Evolutionary conservation across 208 protist genomes (phyloP), one percentile per base, ranked within the genome.

Genomic region (Acanthamoeba castellanii): DNA sequence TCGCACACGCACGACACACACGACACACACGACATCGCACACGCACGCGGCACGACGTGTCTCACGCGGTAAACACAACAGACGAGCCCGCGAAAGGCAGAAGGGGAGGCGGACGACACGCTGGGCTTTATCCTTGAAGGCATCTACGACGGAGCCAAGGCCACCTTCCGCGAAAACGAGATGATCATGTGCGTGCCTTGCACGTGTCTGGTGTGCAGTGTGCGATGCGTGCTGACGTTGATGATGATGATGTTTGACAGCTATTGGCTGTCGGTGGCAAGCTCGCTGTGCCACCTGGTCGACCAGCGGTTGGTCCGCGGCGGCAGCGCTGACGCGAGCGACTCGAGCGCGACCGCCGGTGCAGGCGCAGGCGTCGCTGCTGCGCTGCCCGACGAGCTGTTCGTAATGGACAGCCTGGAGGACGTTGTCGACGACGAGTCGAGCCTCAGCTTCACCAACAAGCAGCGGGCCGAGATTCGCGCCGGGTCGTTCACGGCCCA

Each of bases 261-360:
- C 3, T 94, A 94, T 34, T 94, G 90, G 90, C 57, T 94, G 72
- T 94, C 90, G 20, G 61, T 64, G 8, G 47, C 27, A 25, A 27
- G 52, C 68, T 64, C 90, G 32, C 90, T 94, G 25, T 84, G 34
- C 57, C 90, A 94, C 42, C 72, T 94, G 11, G 90, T 94, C 16
- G 27, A 14, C 87, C 11, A 42, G n/a, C 72, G 64, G 45, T 27
- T 92, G n/a, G 20, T 4, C 20, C 9, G 34, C 42, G 57, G 74
- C 59, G 87, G 47, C n/a, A 8, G 27, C 18, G 34, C 13, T 13
- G 74, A 82, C 25, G 25, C 4, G 4, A 30, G 66, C 37, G 37
- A 42, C 37, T 42, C 37, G 32, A 42, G 45, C 16, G 82, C 64
- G 2, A 52, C 18, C 16, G 88, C 11, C 9, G 13, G 30, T 37